These are phyloP conservation scores for Amylostereum areolatum DNA, from an alignment of 1,284 basidiomycete genomes.

Conservation along the genomic window DNA sequence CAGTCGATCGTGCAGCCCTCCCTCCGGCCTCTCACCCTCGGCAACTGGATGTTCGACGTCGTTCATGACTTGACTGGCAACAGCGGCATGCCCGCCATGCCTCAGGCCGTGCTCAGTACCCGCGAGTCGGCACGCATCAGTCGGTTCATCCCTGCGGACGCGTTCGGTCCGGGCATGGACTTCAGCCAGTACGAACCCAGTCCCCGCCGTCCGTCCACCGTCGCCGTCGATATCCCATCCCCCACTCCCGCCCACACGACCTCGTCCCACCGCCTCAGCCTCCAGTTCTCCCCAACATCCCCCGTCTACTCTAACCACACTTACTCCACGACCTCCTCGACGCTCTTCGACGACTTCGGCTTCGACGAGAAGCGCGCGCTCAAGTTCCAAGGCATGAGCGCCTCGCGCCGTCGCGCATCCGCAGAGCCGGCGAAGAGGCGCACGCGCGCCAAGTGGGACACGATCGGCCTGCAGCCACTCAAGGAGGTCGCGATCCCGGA, in stretches of 20 bases:
- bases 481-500: constrained; percentile 30
- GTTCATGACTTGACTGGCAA: constrained; percentile 56
- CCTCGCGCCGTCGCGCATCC: constrained; percentile 9
- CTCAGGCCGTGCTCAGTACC: constrained; percentile 14
- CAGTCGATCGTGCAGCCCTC: constrained; percentile 28
- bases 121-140: constrained; percentile 24
- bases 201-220: constrained; percentile 23
- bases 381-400: constrained; percentile 15
- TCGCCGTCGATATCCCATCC: constrained; percentile 23
- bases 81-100: constrained; percentile 8
- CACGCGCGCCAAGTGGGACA: constrained; percentile 32
- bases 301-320: constrained; percentile 32
- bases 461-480: constrained; percentile 25
- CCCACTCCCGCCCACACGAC: constrained; percentile 21
- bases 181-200: constrained; percentile 12
- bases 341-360: constrained; percentile 29
- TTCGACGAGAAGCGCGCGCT: constrained; percentile 26
- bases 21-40: constrained; percentile 35
- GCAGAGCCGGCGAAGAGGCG: constrained; percentile 21
- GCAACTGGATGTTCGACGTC: constrained; percentile 77
- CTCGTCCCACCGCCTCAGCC: constrained; percentile 38
- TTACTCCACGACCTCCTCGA: constrained; percentile 19
- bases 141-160: constrained; percentile 31
- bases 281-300: constrained; percentile 59
- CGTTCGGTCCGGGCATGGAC: constrained; percentile 16